Evolutionary conservation across 441 rosid genomes (phyloP).

Genomic region (Populus hybrid): DNA sequence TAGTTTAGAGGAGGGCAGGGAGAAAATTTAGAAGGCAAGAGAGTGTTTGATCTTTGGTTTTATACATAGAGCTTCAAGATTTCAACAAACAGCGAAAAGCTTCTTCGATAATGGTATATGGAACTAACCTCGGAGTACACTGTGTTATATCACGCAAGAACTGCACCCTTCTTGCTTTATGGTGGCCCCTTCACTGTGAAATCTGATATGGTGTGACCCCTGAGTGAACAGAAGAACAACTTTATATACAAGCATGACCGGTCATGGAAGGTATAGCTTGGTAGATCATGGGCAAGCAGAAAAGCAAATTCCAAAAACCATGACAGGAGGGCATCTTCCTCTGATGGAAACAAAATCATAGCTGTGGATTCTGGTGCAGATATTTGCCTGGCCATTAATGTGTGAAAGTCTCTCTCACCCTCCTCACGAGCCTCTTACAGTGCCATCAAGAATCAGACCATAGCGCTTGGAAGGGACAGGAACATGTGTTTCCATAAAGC

Average conservation of each 20-base stretch:
- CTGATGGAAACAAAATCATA: constrained; percentile 12
- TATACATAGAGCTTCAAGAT: neutral
- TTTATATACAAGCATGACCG: neutral
- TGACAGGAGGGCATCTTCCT: neutral
- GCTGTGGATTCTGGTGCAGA: constrained; percentile 1
- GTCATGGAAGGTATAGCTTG: neutral
- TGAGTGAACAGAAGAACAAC: neutral
- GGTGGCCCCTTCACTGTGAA: neutral
- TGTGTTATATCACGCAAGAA: neutral
- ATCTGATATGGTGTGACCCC: neutral
- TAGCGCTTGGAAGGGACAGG: neutral
- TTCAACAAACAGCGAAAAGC: neutral
- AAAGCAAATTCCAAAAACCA: neutral
- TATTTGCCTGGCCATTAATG: constrained; percentile 7
- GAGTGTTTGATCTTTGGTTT: neutral
- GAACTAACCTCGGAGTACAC: neutral
- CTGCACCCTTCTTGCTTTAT: too few species aligned
- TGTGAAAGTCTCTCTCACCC: neutral
- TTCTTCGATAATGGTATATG: neutral
- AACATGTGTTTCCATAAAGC: neutral
- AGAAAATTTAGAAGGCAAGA: neutral
- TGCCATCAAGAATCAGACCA: constrained; percentile 8
- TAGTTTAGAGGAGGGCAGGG: neutral
- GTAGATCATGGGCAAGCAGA: neutral
- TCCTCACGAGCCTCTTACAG: neutral